Evolutionary conservation across 1,284 basidiomycete genomes (phyloP), one percentile per base, ranked within the genome.

Genomic region (Microbotryum lychnidis-dioicae): DNA sequence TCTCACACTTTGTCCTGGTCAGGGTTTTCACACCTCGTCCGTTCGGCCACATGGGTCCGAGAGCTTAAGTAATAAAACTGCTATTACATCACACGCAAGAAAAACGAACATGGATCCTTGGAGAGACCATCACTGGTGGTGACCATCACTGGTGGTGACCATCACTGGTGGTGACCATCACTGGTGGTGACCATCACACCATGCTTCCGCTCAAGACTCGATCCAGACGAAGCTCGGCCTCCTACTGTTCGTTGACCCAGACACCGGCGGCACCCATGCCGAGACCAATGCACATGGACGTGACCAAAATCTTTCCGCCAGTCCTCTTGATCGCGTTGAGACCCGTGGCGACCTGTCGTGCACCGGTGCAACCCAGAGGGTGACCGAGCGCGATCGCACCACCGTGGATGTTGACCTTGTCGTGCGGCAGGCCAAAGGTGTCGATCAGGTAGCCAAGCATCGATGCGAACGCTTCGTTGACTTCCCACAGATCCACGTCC

Each of bases 311-410:
- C 82, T 90, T 90, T 68, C 84, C 84, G 56, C 84, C 80, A 64
- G 87, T 81, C 62, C 90, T 81, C 67, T 83, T 79, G 50, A 94
- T 79, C 72, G 92, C 91, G 66, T 87, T 83, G 37, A 97, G 78
- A 10, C 87, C 91, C 0, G 93, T 96, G 16, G 86, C 91, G 54
- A 96, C 80, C 75, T 93, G 88, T 54, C 92, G 81, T 9, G 85
- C 85, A 69, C 92, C 92, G 29, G 92, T 96, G 37, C 29, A 61
- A n/a, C 47, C 87, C 83, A 89, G 73, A 21, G 87, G 87, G 75
- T 89, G 88, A 3, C 90, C 91, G 16, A 92, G 79, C 16, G 90
- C 91, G 69, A 92, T 91, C 0, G 91, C 91, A 1, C 92, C 73
- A 7, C 68, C 62, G 49, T 73, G 71, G 55, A 76, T 67, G 44